These are phyloP conservation scores for Bocquillonia castaneifolia DNA, from an alignment of 441 rosid genomes.

Conservation along the genomic window DNA sequence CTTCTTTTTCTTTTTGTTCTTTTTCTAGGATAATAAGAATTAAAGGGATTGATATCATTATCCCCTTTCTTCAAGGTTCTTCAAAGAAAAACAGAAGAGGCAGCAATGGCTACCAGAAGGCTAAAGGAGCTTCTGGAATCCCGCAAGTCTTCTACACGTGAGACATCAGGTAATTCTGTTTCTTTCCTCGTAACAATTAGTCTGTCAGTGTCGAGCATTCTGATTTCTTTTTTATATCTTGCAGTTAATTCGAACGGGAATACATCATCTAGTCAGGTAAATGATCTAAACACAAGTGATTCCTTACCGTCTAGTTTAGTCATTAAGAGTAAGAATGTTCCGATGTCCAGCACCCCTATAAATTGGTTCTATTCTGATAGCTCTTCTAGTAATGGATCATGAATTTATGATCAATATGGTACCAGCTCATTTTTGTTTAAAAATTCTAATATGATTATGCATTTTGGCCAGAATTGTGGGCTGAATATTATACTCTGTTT, in stretches of 20 bases:
- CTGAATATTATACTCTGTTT: slow-evolving; percentile 6
- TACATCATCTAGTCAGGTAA: slow-evolving; percentile 53
- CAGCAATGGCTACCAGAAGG: slow-evolving; percentile 94
- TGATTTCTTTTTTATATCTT: slow-evolving; percentile 27
- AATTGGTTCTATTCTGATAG: slow-evolving; percentile 7
- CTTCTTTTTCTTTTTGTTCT: background rate
- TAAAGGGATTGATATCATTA: background rate
- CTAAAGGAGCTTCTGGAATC: slow-evolving; percentile 91
- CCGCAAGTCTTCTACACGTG: slow-evolving; percentile 79
- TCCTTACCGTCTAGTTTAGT: slow-evolving; percentile 1
- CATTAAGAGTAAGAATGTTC: background rate
- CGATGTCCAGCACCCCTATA: slow-evolving; percentile 2
- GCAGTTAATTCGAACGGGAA: slow-evolving; percentile 56
- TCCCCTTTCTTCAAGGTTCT: slow-evolving; percentile 62
- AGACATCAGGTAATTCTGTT: slow-evolving; percentile 48
- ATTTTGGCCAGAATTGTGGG: background rate
- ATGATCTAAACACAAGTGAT: slow-evolving; percentile 13
- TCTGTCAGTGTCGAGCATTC: slow-evolving; percentile 5
- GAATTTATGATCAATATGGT: slow-evolving; percentile 2
- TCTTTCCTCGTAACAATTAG: background rate
- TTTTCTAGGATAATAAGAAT: background rate
- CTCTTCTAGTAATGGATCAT: slow-evolving; percentile 14
- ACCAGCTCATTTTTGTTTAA: slow-evolving; percentile 8
- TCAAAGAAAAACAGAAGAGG: slow-evolving; percentile 98
- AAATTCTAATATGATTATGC: background rate